Evolutionary conservation across 192 early-diverging fungal species (phyloP).

Genomic region (Dimargaris verticillata): DNA sequence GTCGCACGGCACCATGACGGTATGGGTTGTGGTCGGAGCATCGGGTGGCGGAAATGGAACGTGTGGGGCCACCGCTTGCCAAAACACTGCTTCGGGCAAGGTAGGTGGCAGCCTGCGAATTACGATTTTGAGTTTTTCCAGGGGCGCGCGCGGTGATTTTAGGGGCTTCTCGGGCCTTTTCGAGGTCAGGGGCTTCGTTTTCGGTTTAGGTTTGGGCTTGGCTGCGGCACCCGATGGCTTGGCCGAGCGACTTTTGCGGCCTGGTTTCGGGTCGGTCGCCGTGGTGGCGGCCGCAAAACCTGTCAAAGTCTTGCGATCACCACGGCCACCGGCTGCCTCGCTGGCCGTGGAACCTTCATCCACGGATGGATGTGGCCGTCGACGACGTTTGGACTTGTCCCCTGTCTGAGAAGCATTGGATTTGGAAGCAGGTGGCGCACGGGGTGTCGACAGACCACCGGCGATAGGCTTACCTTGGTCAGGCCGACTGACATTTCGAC

Average conservation of each 20-base stretch:
- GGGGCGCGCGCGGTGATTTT: background rate
- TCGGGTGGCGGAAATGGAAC: constrained; percentile 2
- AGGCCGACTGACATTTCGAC: no score
- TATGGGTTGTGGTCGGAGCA: background rate
- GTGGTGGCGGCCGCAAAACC: no score
- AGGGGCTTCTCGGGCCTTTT: background rate
- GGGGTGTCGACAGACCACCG: no score
- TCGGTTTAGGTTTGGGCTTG: background rate
- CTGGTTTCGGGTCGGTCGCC: no score
- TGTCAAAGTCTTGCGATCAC: no score
- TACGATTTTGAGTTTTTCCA: constrained; percentile 39
- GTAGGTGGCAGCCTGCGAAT: constrained; percentile 60
- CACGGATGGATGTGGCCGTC: no score
- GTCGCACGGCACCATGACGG: background rate
- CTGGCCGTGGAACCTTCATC: no score
- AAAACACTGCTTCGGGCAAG: constrained; percentile 52
- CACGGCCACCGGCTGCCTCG: no score
- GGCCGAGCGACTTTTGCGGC: background rate
- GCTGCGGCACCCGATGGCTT: background rate
- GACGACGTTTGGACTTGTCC: no score
- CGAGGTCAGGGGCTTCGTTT: background rate
- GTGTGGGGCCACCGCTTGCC: constrained; percentile 26
- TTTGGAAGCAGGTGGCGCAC: no score
- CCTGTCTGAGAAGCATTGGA: no score
- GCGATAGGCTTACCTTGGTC: no score